Evolutionary conservation across 495 filamentous ascomycete genomes (phyloP).

Genomic region (Haplographium delicatum): DNA sequence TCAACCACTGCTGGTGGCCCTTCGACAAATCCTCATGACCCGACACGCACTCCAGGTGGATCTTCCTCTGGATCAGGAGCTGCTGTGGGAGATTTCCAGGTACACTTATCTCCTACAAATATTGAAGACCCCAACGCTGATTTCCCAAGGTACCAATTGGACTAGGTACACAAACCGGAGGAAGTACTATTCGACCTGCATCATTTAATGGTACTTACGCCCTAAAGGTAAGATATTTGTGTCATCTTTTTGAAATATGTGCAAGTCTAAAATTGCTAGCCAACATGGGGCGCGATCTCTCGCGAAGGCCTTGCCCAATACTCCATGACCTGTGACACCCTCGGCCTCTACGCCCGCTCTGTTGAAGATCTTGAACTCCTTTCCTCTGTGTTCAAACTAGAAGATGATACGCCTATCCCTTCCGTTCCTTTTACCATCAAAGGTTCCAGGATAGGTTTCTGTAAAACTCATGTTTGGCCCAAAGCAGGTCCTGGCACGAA

Average conservation of each 20-base stretch:
- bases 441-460: constrained; percentile 41
- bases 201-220: constrained; percentile 51
- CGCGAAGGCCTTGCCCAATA: constrained; percentile 45
- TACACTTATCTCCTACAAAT: background rate
- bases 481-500: constrained; percentile 41
- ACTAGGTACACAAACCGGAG: constrained; percentile 48
- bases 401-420: constrained; percentile 35
- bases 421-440: constrained; percentile 29
- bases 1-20: constrained; percentile 31
- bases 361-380: constrained; percentile 47
- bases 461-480: constrained; percentile 43
- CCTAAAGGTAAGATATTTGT: constrained; percentile 32
- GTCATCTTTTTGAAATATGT: too few species aligned
- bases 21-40: constrained; percentile 44
- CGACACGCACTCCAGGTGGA: constrained; percentile 44
- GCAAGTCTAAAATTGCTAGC: too few species aligned
- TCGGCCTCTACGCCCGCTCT: constrained; percentile 45
- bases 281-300: constrained; percentile 51
- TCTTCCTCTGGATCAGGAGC: constrained; percentile 50
- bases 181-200: constrained; percentile 44
- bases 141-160: constrained; percentile 33
- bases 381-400: constrained; percentile 39
- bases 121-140: background rate
- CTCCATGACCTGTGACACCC: constrained; percentile 45
- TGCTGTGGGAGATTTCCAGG: constrained; percentile 45